These are phyloP conservation scores for Pythium insidiosum DNA, from an alignment of 352 stramenopile genomes.

Conservation along the genomic window DNA sequence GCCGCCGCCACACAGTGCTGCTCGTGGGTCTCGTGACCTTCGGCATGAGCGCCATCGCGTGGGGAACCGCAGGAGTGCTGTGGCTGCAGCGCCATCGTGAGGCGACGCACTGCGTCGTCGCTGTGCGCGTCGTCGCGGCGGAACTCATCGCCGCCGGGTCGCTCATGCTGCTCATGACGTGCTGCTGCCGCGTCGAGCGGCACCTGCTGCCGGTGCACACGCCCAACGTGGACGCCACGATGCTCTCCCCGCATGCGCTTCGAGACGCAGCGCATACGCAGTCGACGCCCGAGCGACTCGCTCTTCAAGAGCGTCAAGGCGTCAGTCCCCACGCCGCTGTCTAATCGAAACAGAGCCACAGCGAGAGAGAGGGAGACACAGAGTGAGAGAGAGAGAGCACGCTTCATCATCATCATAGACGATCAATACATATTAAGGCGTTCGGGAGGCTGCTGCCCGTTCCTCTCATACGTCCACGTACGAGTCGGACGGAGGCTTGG, in stretches of 20 bases:
- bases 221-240: constrained; percentile 21
- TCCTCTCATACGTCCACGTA: too few species aligned
- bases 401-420: too few species aligned
- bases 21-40: constrained; percentile 3
- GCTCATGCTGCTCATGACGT: constrained; percentile 28
- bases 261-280: constrained; percentile 9
- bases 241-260: constrained; percentile 25
- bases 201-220: constrained; percentile 29
- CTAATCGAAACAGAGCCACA: too few species aligned
- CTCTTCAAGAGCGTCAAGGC: too few species aligned
- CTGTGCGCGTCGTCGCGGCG: constrained; percentile 12
- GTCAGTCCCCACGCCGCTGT: too few species aligned
- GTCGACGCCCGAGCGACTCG: neutral
- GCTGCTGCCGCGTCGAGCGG: constrained; percentile 49
- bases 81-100: constrained; percentile 1
- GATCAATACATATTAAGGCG: too few species aligned
- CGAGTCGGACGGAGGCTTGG: too few species aligned
- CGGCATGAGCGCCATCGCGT: neutral
- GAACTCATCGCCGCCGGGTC: constrained; percentile 26
- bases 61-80: constrained; percentile 7
- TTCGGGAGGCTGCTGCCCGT: too few species aligned
- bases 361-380: too few species aligned
- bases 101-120: neutral
- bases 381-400: too few species aligned
- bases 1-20: neutral